These are phyloP conservation scores for Lactifluus echinatus DNA, from an alignment of 768 basidiomycete genomes.

Conservation along the genomic window DNA sequence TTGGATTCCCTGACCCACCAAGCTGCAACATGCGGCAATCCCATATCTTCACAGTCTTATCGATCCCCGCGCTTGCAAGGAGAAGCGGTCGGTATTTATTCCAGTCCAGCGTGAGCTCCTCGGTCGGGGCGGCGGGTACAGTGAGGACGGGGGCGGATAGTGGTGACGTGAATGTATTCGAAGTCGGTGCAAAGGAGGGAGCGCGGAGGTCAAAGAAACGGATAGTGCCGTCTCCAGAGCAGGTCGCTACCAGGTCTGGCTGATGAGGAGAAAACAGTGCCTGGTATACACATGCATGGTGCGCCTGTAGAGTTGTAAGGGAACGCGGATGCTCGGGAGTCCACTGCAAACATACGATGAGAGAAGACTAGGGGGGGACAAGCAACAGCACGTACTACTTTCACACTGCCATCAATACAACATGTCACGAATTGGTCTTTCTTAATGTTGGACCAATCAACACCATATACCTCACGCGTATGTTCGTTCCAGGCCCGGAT, in stretches of 20 bases:
- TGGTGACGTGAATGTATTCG: conserved; percentile 56
- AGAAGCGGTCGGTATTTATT: conserved; percentile 82
- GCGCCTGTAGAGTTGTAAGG: conserved; percentile 72
- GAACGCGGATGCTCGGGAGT: conserved; percentile 74
- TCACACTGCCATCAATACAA: conserved; percentile 88
- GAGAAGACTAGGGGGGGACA: neutral
- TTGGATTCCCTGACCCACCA: conserved; percentile 34
- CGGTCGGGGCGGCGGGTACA: conserved; percentile 66
- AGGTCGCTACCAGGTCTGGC: conserved; percentile 71
- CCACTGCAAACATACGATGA: conserved; percentile 52
- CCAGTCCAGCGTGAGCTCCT: conserved; percentile 82
- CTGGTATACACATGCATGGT: conserved; percentile 80
- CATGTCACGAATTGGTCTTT: conserved; percentile 83
- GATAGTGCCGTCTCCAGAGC: conserved; percentile 79
- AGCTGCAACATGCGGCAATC: conserved; percentile 79
- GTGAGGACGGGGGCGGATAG: conserved; percentile 66
- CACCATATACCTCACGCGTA: conserved; percentile 81
- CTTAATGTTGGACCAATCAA: conserved; percentile 93
- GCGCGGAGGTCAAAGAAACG: conserved; percentile 74
- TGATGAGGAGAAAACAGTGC: conserved; percentile 90
- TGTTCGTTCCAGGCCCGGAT: conserved; percentile 94
- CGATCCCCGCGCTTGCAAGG: conserved; percentile 73
- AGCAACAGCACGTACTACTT: conserved; percentile 52
- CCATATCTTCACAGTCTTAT: conserved; percentile 70
- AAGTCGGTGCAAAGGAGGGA: conserved; percentile 44